These are phyloP conservation scores for Martiniozyma asiatica DNA, from an alignment of 1,139 yeast species.

Conservation along the genomic window DNA sequence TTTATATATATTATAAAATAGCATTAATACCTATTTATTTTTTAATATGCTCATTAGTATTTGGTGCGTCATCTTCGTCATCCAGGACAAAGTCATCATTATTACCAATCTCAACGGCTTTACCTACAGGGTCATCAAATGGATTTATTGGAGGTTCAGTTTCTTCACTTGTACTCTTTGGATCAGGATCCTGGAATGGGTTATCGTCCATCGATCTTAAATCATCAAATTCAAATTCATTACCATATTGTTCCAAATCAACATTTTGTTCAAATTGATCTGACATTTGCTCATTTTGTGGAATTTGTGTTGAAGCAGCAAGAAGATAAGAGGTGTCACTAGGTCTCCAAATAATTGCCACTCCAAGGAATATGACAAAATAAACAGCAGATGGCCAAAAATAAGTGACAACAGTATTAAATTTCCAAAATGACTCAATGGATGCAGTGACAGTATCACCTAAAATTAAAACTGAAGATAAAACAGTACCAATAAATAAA, in stretches of 20 bases:
- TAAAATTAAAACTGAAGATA: slow-evolving; percentile 60
- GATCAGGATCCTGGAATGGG: slow-evolving; percentile 19
- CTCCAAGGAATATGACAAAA: slow-evolving; percentile 68
- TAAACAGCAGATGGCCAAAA: slow-evolving; percentile 94
- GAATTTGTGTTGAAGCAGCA: slow-evolving; percentile 88
- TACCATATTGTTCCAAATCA: slow-evolving; percentile 24
- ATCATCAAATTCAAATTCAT: slow-evolving; percentile 67
- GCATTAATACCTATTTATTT: too few species aligned
- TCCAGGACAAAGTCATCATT: slow-evolving; percentile 17
- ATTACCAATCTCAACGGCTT: slow-evolving; percentile 9
- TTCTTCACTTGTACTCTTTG: slow-evolving; percentile 1
- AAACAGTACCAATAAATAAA: slow-evolving; percentile 51
- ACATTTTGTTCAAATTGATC: slow-evolving; percentile 58
- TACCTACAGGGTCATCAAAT: slow-evolving; percentile 17
- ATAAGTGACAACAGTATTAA: slow-evolving; percentile 76
- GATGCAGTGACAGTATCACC: slow-evolving; percentile 67
- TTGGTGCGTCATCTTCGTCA: slow-evolving; percentile 21
- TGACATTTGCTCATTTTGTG: slow-evolving; percentile 65
- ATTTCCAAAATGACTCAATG: slow-evolving; percentile 85
- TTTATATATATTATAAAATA: too few species aligned
- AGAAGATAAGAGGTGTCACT: slow-evolving; percentile 90
- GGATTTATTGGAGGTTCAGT: slow-evolving; percentile 13
- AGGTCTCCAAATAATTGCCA: slow-evolving; percentile 95
- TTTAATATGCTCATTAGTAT: too few species aligned
- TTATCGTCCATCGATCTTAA: slow-evolving; percentile 37